phyloP scores from a whole-genome alignment of 2,329 filamentous ascomycete genomes.

The Fusarium sp. region DNA sequence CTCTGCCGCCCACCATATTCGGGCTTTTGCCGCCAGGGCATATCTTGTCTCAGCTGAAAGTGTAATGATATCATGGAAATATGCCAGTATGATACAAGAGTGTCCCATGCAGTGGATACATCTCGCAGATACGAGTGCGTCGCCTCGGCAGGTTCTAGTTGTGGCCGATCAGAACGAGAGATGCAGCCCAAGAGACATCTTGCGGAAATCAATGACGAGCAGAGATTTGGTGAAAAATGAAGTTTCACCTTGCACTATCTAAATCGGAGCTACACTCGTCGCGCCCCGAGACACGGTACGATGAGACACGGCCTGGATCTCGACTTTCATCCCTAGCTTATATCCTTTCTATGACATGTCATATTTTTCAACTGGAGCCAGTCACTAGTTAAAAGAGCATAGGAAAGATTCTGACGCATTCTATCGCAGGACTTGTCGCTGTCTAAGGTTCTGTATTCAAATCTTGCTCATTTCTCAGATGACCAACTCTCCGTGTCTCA shows the following conservation, averaged over 20 bases:
- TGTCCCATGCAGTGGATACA: not conserved
- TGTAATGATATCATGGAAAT: not conserved
- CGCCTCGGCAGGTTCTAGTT: too few relatives aligned
- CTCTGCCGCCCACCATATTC: too few relatives aligned
- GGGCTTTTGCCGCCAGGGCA: fast-evolving
- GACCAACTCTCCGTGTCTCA: not conserved
- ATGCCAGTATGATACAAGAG: fast-evolving
- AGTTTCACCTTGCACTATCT: fast-evolving
- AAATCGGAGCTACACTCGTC: not conserved
- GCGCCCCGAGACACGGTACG: not conserved
- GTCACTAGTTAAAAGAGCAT: too few relatives aligned
- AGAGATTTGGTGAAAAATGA: fast-evolving
- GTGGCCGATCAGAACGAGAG: fast-evolving
- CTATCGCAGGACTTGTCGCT: fast-evolving
- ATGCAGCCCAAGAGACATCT: fast-evolving
- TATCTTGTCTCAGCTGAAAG: not conserved
- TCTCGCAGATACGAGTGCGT: fast-evolving
- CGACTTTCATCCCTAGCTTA: too few relatives aligned
- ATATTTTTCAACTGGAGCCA: too few relatives aligned
- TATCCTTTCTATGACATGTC: not conserved
- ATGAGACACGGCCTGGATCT: not conserved
- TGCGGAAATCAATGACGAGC: not conserved
- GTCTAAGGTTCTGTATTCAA: fast-evolving
- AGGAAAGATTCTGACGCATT: too few relatives aligned
- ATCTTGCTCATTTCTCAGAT: too few relatives aligned